Evolutionary conservation across 768 basidiomycete genomes (phyloP), one percentile per base, ranked within the genome.

Genomic region (Calocera viscosa): DNA sequence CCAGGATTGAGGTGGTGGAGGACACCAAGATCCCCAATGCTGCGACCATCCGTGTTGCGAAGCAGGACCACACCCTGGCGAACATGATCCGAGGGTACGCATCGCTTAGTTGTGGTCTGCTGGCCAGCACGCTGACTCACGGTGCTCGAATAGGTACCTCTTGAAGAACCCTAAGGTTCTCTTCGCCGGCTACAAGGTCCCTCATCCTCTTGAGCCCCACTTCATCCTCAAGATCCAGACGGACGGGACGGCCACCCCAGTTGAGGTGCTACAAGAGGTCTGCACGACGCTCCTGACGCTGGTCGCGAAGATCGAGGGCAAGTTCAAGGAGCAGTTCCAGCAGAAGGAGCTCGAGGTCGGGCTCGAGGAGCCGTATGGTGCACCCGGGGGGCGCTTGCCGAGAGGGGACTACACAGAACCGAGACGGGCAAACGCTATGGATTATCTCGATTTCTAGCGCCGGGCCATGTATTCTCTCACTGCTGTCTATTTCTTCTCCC

Each of bases 21-120:
- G 96, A 99, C 78, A 94, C 92, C 49, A 97, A 96, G 79, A 92
- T 98, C 69, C 94, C 94, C 0, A 96, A 97, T 72, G 94, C 96
- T 1, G 95, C 95, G 19, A 95, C 94, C 0, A 85, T 99, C 69
- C 92, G 91, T 72, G 81, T 99, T 72, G 81, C 91, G 68, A 97
- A 97, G 79, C 95, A 99, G 75, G 96, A 98, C 74, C 96, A 98
- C 74, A 99, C 96, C 0, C 78, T 98, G 5, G 95, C 86, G 10
- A 94, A 94, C 78, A 91, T 98, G 90, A 81, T 99, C n/a, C 86
- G 96, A 73, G 86, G 90, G 93, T 94, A 75, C 69, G 87, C 82
- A 14, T 65, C 53, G n/a, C 67, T 43, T 38, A 38, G 26, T 66
- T 47, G 34, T 60, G 22, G 22, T 68, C n/a, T 49, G 28, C n/a